Conservation (phyloP, 2,329 filamentous ascomycete genomes). For the Aspergillus tubingensis region DNA sequence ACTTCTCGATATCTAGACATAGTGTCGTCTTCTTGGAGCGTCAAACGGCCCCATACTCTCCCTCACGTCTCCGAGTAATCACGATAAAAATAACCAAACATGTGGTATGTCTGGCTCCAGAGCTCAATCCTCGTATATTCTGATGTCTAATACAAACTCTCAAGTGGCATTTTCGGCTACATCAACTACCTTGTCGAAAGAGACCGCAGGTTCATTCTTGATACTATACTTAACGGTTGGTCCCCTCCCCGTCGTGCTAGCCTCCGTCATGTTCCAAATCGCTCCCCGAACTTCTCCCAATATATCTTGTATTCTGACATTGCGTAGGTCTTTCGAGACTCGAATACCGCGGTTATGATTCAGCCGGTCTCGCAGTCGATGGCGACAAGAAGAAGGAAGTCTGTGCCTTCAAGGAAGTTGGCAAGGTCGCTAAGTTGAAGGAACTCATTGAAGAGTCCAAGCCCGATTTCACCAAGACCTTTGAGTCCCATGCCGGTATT, state of each 20-base stretch:
- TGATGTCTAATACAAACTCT: conserved; percentile 17
- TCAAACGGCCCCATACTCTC: not conserved
- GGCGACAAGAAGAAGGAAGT: conserved; percentile 99
- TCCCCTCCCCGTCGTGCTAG: conserved; percentile 21
- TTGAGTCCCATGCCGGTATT: conserved; percentile 97
- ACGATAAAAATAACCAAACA: conserved; percentile 25
- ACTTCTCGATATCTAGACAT: not conserved
- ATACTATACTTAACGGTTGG: conserved; percentile 93
- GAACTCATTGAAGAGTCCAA: conserved; percentile 82
- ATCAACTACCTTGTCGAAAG: conserved; percentile 99
- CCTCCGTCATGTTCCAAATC: not conserved
- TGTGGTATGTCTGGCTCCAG: conserved; percentile 35
- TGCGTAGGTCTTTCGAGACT: conserved; percentile 81
- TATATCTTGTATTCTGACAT: not conserved
- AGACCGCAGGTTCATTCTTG: conserved; percentile 93
- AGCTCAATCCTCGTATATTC: not conserved
- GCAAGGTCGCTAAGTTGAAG: conserved; percentile 97
- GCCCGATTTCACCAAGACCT: conserved; percentile 85
- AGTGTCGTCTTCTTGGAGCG: not conserved
- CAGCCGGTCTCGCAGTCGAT: conserved; percentile 91
- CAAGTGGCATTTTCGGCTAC: conserved; percentile 71
- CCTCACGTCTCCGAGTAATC: not conserved
- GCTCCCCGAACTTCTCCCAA: no score
- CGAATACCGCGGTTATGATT: conserved; percentile 98
- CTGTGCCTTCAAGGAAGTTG: conserved; percentile 96